Conservation (phyloP, 768 basidiomycete genomes). For the Russula earlei region DNA sequence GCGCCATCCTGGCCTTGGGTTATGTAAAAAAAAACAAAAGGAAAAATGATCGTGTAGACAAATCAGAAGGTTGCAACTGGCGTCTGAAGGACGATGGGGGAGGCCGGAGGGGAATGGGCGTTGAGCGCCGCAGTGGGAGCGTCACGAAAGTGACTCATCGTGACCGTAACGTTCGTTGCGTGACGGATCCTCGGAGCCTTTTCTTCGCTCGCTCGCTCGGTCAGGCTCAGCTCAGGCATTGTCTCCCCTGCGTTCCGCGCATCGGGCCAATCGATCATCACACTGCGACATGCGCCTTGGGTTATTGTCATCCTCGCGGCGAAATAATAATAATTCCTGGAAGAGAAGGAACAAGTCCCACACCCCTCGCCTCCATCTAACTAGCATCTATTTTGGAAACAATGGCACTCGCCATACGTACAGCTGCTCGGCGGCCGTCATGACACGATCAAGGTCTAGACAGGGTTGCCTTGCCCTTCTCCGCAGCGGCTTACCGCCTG, state of each 20-base stretch:
- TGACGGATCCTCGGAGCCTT: background rate
- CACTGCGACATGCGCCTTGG: background rate
- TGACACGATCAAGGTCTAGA: background rate
- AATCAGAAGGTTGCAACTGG: background rate
- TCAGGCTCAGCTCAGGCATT: no score
- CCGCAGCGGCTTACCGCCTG: constrained; percentile 18
- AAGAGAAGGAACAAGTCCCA: background rate
- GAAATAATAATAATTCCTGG: background rate
- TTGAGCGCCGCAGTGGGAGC: background rate
- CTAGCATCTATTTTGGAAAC: constrained; percentile 4
- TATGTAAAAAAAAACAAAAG: no score
- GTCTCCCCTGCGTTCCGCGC: constrained; percentile 3
- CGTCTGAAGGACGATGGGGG: constrained; percentile 4
- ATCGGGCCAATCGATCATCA: constrained; percentile 7
- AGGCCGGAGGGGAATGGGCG: background rate
- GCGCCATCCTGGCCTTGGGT: background rate
- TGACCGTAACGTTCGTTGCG: background rate
- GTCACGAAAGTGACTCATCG: constrained; percentile 2
- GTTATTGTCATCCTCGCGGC: background rate
- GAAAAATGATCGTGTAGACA: background rate
- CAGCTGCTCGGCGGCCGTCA: constrained; percentile 1
- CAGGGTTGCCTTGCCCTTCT: constrained; percentile 1
- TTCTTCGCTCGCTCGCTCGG: no score
- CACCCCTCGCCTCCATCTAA: background rate
- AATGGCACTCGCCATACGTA: constrained; percentile 4